Conservation (phyloP, 1,284 basidiomycete species). For the Leucoagaricus sp. region DNA sequence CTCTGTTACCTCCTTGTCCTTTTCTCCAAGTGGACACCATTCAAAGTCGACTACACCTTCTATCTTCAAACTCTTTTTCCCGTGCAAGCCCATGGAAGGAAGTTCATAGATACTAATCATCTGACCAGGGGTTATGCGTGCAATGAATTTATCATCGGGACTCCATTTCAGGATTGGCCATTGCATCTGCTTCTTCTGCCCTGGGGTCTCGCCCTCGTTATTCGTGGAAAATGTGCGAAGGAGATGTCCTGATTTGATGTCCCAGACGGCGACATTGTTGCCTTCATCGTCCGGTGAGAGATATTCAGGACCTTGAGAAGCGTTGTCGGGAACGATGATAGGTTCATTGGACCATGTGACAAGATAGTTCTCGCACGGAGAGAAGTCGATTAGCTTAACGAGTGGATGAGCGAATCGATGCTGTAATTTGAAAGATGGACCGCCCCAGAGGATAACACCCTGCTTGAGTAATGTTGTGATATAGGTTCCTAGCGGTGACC, state of each 20-base stretch:
- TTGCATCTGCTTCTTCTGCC: slow-evolving; percentile 78
- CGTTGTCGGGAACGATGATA: slow-evolving; percentile 85
- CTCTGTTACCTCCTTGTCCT: slow-evolving; percentile 77
- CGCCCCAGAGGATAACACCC: slow-evolving; percentile 97
- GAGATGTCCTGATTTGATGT: slow-evolving; percentile 90
- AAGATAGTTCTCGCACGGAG: slow-evolving; percentile 95
- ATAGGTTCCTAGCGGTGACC: slow-evolving; percentile 96
- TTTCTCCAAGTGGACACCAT: slow-evolving; percentile 95
- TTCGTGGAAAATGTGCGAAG: slow-evolving; percentile 91
- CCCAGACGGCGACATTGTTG: slow-evolving; percentile 97
- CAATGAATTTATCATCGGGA: slow-evolving; percentile 95
- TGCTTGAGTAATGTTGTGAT: slow-evolving; percentile 94
- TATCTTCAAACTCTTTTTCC: slow-evolving; percentile 98
- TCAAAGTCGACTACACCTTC: slow-evolving; percentile 99
- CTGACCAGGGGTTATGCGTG: slow-evolving; percentile 84
- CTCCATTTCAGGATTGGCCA: slow-evolving; percentile 99
- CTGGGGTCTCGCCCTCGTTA: slow-evolving; percentile 56
- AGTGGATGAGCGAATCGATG: slow-evolving; percentile 95
- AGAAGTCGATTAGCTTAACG: slow-evolving; percentile 97
- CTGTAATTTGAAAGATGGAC: slow-evolving; percentile 83
- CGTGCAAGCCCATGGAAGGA: slow-evolving; percentile 92
- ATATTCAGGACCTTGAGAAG: slow-evolving; percentile 80
- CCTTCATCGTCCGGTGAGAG: slow-evolving; percentile 96
- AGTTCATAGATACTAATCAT: slow-evolving; percentile 97
- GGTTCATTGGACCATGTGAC: slow-evolving; percentile 98